Conservation (phyloP, 495 filamentous ascomycete species). For the Polyplosphaeria fusca region DNA sequence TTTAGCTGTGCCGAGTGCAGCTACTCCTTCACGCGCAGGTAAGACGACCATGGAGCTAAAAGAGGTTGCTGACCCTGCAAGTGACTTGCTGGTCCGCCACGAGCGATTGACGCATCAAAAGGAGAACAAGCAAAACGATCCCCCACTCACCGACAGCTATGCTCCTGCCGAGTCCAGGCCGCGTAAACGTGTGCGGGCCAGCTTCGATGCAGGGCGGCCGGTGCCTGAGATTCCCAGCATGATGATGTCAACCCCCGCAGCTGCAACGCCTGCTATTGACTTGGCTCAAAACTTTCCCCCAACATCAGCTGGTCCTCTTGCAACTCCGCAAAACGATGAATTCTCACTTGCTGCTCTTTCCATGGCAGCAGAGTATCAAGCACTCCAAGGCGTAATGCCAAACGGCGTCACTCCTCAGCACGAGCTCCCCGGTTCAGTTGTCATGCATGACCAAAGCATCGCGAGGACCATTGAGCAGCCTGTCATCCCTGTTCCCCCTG, state of each 20-base stretch:
- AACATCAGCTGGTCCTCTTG: not conserved
- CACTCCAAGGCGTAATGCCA: constrained; percentile 21
- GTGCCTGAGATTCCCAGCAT: constrained; percentile 28
- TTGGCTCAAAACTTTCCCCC: not conserved
- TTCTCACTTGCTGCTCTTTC: constrained; percentile 24
- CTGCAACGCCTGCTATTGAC: not conserved
- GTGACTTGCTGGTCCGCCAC: constrained; percentile 27
- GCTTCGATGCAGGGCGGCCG: constrained; percentile 17
- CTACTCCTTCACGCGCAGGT: constrained; percentile 58
- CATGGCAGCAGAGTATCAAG: constrained; percentile 27
- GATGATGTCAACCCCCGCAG: constrained; percentile 17
- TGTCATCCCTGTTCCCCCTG: not conserved
- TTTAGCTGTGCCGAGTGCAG: constrained; percentile 53
- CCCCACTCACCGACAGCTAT: constrained; percentile 1
- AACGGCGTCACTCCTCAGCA: constrained; percentile 17
- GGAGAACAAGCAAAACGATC: not conserved
- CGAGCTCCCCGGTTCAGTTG: not conserved
- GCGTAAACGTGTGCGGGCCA: constrained; percentile 20
- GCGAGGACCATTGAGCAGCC: not conserved
- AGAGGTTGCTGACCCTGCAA: constrained; percentile 19
- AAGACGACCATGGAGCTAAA: constrained; percentile 11
- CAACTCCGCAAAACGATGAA: constrained; percentile 16
- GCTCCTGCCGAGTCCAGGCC: constrained; percentile 13
- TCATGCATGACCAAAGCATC: constrained; percentile 2
- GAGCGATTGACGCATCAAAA: constrained; percentile 27